phyloP scores from a whole-genome alignment of 257 asterid genomes.

The Mitragyna speciosa region DNA sequence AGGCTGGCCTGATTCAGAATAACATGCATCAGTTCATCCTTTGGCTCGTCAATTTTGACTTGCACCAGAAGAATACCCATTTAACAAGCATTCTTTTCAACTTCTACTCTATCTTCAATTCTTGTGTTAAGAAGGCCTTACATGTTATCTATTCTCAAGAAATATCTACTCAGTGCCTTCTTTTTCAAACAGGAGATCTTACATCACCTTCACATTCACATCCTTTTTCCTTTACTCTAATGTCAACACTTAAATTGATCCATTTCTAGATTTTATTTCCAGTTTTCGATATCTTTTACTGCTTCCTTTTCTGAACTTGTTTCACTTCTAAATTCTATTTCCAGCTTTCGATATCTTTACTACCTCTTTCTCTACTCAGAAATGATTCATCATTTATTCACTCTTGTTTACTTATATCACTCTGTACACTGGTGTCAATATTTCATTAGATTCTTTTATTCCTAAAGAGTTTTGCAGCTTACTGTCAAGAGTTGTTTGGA shows the following conservation, averaged over 20 bases:
- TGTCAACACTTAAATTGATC: background rate
- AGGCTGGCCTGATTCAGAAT: background rate
- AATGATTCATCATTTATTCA: background rate
- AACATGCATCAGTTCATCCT: conserved; percentile 3
- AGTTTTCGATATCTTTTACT: conserved; percentile 1
- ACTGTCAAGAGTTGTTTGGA: no score
- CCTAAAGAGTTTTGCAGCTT: background rate
- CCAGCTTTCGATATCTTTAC: conserved; percentile 2
- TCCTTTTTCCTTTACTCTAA: background rate
- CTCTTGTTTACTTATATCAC: background rate
- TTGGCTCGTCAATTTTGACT: conserved; percentile 12
- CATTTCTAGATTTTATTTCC: background rate
- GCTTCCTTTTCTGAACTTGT: background rate
- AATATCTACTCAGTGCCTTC: conserved; percentile 4
- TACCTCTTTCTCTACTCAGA: background rate
- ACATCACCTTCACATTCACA: background rate
- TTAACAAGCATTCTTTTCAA: background rate
- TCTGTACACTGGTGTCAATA: background rate
- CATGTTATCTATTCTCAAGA: background rate
- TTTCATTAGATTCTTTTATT: background rate
- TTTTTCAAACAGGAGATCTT: background rate
- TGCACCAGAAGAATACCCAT: conserved; percentile 1
- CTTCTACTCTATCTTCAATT: conserved; percentile 8
- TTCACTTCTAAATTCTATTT: background rate
- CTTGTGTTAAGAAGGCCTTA: background rate